phyloP scores from a whole-genome alignment of 805 yeast species.

The Yamadazyma paraphyllophila region DNA sequence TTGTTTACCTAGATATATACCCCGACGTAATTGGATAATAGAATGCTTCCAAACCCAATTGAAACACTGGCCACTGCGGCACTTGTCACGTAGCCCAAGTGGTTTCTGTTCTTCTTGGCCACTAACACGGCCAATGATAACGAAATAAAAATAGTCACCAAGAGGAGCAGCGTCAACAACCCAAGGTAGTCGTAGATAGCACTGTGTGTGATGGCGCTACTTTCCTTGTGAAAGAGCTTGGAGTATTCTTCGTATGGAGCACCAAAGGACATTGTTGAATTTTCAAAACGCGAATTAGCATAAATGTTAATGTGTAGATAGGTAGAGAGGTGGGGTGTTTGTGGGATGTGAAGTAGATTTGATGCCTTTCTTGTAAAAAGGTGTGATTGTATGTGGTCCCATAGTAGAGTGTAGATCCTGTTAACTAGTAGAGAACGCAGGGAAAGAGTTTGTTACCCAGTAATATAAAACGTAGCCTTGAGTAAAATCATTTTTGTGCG shows the following conservation, averaged over 20 bases:
- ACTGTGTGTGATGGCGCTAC: slow-evolving; percentile 24
- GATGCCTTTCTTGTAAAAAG: no score
- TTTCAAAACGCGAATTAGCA: background rate
- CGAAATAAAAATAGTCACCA: slow-evolving; percentile 28
- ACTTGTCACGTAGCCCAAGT: slow-evolving; percentile 24
- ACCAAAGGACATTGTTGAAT: slow-evolving; percentile 17
- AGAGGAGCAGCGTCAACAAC: slow-evolving; percentile 20
- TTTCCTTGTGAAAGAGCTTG: slow-evolving; percentile 18
- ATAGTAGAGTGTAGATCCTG: no score
- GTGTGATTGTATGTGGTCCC: no score
- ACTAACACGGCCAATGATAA: slow-evolving; percentile 29
- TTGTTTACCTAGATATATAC: slow-evolving; percentile 31
- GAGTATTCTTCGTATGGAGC: slow-evolving; percentile 28
- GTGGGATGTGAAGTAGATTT: background rate
- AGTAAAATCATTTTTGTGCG: no score
- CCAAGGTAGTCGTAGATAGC: slow-evolving; percentile 15
- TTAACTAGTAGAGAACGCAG: no score
- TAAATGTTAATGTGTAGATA: background rate
- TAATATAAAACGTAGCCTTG: no score
- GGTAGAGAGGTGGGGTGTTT: no score
- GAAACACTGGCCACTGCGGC: slow-evolving; percentile 36
- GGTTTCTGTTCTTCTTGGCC: slow-evolving; percentile 24
- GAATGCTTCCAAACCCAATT: slow-evolving; percentile 37
- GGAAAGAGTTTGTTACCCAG: no score
- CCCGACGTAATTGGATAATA: slow-evolving; percentile 41